Evolutionary conservation across 2,329 filamentous ascomycete species (phyloP).

Genomic region (Neonectria ditissima): DNA sequence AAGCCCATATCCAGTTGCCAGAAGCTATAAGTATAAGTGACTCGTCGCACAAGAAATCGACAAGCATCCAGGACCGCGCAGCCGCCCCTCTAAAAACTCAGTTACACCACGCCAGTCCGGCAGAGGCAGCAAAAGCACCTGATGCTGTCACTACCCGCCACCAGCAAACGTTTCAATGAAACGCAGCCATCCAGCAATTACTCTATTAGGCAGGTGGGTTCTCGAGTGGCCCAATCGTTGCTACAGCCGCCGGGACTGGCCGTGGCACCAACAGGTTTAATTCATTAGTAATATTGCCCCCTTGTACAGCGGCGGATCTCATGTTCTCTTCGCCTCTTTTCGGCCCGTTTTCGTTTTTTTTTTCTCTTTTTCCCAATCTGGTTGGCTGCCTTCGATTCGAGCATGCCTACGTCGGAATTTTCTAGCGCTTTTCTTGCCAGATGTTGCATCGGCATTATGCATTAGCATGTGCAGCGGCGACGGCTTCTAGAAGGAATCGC

Average conservation of each 20-base stretch:
- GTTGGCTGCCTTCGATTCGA: background rate
- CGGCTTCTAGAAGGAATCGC: background rate
- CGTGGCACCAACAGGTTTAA: background rate
- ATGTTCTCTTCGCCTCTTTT: background rate
- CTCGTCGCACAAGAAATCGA: background rate
- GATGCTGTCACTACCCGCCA: background rate
- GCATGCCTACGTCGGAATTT: background rate
- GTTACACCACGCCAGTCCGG: background rate
- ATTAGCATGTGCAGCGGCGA: background rate
- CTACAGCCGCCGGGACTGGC: background rate
- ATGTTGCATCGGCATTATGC: background rate
- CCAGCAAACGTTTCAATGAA: background rate
- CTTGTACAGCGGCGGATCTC: background rate
- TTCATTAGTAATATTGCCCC: background rate
- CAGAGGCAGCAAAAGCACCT: background rate
- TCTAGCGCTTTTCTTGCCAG: background rate
- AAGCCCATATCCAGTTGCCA: background rate
- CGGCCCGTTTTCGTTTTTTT: background rate
- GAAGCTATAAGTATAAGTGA: background rate
- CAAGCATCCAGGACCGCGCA: too few relatives aligned
- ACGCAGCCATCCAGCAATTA: background rate
- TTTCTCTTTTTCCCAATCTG: background rate
- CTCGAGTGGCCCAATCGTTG: background rate
- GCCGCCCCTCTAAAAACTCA: background rate
- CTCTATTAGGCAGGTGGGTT: background rate